Evolutionary conservation across 768 basidiomycete genomes (phyloP).

Genomic region (Mrakia blollopis): DNA sequence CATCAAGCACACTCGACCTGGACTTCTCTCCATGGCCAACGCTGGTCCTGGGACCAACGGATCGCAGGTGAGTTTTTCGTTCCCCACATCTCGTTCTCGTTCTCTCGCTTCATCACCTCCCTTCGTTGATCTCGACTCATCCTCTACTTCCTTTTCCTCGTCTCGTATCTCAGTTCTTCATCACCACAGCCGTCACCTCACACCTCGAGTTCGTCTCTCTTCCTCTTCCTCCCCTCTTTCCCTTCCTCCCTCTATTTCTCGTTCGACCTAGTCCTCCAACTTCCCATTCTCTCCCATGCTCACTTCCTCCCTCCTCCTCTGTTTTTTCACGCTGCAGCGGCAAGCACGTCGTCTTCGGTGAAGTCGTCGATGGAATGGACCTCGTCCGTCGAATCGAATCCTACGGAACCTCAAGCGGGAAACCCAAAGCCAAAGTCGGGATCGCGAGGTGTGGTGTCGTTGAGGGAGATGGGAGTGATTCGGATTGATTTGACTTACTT

Average conservation of each 20-base stretch:
- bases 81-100: not conserved
- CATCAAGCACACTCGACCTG: constrained; percentile 20
- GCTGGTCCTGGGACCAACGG: constrained; percentile 24
- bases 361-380: constrained; percentile 21
- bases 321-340: constrained; percentile 15
- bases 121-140: not conserved
- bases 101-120: not conserved
- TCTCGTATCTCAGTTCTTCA: constrained; percentile 46
- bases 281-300: not conserved
- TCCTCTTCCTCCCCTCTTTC: not conserved
- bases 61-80: not conserved
- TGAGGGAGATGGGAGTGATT: constrained; percentile 16
- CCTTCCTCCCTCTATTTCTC: not conserved
- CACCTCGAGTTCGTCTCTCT: constrained; percentile 41
- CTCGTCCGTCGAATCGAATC: constrained; percentile 26
- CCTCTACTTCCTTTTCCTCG: not conserved
- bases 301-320: not conserved
- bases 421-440: constrained; percentile 28
- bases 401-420: constrained; percentile 10
- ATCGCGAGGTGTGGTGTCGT: constrained; percentile 25
- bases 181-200: constrained; percentile 36
- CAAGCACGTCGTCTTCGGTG: constrained; percentile 29
- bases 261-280: no score
- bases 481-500: no score
- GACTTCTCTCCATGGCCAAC: constrained; percentile 26